Percentiles rank a stretch among this genome's conserved stretches.
Evolutionary conservation across 2,329 filamentous ascomycete species (phyloP).

Genomic region (Diatrype stigma): DNA sequence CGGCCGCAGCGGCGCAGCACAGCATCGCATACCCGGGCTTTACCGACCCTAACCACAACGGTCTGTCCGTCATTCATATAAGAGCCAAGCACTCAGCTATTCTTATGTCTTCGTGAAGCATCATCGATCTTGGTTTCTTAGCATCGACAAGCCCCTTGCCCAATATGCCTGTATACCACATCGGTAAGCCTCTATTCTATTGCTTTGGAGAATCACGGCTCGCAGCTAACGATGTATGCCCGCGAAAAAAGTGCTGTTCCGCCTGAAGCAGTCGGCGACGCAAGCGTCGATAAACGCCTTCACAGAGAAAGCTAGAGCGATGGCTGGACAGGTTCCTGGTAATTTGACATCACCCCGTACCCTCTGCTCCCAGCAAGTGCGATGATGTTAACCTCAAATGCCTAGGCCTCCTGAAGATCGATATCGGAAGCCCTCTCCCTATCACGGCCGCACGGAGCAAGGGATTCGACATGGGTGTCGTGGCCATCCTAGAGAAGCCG

Average conservation of each 20-base stretch:
- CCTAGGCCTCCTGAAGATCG: constrained; percentile 29
- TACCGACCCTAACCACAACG: too few relatives aligned
- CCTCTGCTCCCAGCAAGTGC: not conserved
- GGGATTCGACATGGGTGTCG: constrained; percentile 40
- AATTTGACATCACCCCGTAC: not conserved
- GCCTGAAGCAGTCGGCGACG: constrained; percentile 34
- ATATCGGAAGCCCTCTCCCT: constrained; percentile 31
- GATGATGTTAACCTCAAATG: not conserved
- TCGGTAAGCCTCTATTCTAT: constrained; percentile 8
- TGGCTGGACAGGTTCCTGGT: constrained; percentile 39
- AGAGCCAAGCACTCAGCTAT: too few relatives aligned
- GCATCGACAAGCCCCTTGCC: too few relatives aligned
- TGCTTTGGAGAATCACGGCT: not conserved
- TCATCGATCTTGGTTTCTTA: too few relatives aligned
- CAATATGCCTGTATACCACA: constrained; percentile 12
- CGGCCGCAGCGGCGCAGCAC: too few relatives aligned
- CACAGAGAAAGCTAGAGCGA: constrained; percentile 24
- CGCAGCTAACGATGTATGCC: not conserved
- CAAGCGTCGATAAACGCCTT: constrained; percentile 29
- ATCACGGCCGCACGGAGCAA: constrained; percentile 37
- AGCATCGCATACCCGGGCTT: too few relatives aligned
- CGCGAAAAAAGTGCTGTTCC: constrained; percentile 33
- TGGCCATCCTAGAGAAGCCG: constrained; percentile 40
- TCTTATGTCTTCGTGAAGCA: too few relatives aligned
- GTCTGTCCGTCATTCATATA: too few relatives aligned